phyloP scores from a whole-genome alignment of 768 basidiomycete genomes.

The Nidularia pulvinata region DNA sequence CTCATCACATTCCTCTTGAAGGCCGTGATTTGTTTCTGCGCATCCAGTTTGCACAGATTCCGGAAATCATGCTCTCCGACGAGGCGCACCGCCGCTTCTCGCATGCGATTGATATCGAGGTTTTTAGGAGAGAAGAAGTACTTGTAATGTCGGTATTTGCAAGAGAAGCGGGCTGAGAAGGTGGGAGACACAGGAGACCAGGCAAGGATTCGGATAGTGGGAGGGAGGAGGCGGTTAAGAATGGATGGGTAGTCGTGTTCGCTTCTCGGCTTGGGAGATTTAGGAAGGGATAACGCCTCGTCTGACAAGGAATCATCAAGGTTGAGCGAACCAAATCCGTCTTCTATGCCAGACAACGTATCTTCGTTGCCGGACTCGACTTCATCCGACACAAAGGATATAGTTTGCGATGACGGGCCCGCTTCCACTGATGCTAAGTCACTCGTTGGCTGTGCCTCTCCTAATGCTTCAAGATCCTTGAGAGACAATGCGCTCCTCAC shows the following conservation, averaged over 20 bases:
- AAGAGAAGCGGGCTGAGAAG: constrained; percentile 92
- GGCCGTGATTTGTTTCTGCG: constrained; percentile 85
- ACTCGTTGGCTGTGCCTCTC: constrained; percentile 5
- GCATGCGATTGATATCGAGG: constrained; percentile 79
- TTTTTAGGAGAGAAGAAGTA: constrained; percentile 84
- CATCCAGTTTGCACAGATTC: constrained; percentile 93
- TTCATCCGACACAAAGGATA: neutral
- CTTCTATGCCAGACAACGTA: constrained; percentile 22
- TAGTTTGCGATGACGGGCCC: neutral
- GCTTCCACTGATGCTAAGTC: constrained; percentile 1
- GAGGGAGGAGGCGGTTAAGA: constrained; percentile 87
- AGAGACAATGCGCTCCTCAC: constrained; percentile 66
- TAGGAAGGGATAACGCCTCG: constrained; percentile 4
- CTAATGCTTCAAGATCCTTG: constrained; percentile 8
- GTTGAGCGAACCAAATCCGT: constrained; percentile 37
- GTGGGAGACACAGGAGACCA: constrained; percentile 85
- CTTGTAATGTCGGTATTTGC: constrained; percentile 91
- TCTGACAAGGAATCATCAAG: constrained; percentile 3
- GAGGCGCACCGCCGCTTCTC: constrained; percentile 65
- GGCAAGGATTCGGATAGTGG: constrained; percentile 86
- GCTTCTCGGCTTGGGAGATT: constrained; percentile 14
- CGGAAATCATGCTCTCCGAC: constrained; percentile 95
- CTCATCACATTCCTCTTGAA: constrained; percentile 69
- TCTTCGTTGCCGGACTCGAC: neutral
- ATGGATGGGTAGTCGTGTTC: constrained; percentile 80